Conservation (phyloP, 73 alveolate species). For the Blepharisma stoltei region DNA sequence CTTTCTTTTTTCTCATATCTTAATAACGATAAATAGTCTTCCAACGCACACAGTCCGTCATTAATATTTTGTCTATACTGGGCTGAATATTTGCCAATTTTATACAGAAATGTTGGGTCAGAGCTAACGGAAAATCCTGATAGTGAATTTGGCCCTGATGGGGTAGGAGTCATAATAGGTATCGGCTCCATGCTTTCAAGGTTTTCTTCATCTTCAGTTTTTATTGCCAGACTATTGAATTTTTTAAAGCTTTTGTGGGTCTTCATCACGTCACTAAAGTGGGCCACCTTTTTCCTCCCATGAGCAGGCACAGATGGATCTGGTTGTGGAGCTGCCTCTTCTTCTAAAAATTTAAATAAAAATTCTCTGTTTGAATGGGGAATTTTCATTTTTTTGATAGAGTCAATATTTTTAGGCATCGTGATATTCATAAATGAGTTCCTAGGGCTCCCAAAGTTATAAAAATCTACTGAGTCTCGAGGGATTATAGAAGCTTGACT, state of each 20-base stretch:
- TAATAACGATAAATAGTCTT: neutral
- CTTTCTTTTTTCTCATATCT: neutral
- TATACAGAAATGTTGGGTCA: neutral
- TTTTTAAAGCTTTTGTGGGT: neutral
- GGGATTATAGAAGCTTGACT: neutral
- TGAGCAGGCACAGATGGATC: neutral
- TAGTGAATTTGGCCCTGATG: neutral
- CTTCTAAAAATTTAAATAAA: neutral
- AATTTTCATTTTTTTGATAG: too few relatives aligned
- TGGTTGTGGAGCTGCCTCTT: conserved; percentile 13
- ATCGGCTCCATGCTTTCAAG: neutral
- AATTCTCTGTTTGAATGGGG: neutral
- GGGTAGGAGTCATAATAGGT: neutral
- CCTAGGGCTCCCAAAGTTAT: neutral
- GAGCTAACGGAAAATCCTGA: neutral
- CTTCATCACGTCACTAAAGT: neutral
- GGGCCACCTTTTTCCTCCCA: neutral
- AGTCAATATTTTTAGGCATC: too few relatives aligned
- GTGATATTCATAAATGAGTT: neutral
- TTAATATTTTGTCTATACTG: neutral
- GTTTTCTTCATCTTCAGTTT: neutral
- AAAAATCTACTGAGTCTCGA: neutral
- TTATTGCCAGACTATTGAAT: neutral
- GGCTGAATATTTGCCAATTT: neutral
- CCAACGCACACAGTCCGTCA: neutral